Conservation (phyloP, 2,329 filamentous ascomycete species). For the Rhinocladiella mackenziei region DNA sequence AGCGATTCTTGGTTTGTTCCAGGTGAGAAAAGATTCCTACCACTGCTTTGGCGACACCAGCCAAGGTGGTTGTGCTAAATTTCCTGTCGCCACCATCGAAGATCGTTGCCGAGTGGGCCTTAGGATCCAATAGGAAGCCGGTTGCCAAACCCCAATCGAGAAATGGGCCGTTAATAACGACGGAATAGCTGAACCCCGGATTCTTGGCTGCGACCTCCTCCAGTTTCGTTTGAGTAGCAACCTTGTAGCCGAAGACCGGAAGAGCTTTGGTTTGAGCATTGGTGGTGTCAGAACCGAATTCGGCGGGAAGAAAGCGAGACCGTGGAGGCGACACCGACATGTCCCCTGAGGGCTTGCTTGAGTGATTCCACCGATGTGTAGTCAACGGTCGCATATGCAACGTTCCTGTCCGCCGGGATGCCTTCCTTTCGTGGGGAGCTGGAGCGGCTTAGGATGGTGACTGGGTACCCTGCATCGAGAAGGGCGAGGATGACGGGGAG, state of each 20-base stretch:
- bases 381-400: constrained; percentile 13
- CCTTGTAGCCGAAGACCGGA: constrained; percentile 29
- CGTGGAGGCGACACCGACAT: constrained; percentile 13
- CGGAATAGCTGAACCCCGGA: constrained; percentile 32
- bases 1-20: constrained; percentile 51
- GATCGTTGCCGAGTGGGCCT: constrained; percentile 42
- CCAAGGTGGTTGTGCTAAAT: constrained; percentile 49
- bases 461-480: constrained; percentile 1
- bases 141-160: constrained; percentile 34
- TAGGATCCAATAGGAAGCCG: constrained; percentile 45
- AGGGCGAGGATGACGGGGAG: constrained; percentile 29
- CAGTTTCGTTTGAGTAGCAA: constrained; percentile 31
- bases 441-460: constrained; percentile 13
- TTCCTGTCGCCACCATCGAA: constrained; percentile 49
- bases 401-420: too few relatives aligned
- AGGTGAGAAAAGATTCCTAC: constrained; percentile 47
- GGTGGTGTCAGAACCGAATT: constrained; percentile 30
- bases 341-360: constrained; percentile 7
- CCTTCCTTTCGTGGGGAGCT: too few relatives aligned
- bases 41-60: constrained; percentile 46
- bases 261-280: constrained; percentile 2
- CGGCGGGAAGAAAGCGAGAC: constrained; percentile 33
- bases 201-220: constrained; percentile 19
- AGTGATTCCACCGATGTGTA: constrained; percentile 13
- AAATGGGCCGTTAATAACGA: constrained; percentile 33